Evolutionary conservation across 768 basidiomycete genomes (phyloP).

Genomic region (Kwoniella sp.): DNA sequence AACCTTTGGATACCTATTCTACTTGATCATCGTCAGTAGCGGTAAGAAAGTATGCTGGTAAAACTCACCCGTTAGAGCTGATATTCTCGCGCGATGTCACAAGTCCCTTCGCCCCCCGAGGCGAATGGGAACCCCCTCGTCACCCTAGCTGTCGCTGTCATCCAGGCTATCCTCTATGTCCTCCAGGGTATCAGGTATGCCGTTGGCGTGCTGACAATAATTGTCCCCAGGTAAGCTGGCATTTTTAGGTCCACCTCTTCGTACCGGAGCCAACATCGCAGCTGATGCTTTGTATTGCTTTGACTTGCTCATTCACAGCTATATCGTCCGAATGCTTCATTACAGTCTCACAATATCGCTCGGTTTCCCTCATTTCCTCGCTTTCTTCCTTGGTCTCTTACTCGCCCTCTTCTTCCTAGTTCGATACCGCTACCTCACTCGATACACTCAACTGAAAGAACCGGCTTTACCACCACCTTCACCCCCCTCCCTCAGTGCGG

Average conservation of each 20-base stretch:
- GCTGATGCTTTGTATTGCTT: no score
- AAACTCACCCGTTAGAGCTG: no score
- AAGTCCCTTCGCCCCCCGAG: conserved; percentile 20
- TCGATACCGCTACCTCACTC: conserved; percentile 60
- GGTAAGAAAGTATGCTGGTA: no score
- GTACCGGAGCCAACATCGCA: no score
- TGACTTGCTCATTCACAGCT: no score
- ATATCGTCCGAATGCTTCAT: conserved; percentile 51
- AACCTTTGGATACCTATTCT: no score
- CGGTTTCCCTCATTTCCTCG: conserved; percentile 86
- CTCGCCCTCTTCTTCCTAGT: conserved; percentile 80
- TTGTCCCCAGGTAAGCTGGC: conserved; percentile 67
- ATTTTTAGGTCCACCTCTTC: no score
- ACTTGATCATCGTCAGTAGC: no score
- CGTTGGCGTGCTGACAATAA: conserved; percentile 78
- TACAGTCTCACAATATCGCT: conserved; percentile 63
- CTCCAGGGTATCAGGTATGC: conserved; percentile 56
- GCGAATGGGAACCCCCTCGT: conserved; percentile 48
- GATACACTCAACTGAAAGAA: conserved; percentile 58
- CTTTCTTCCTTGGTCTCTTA: conserved; percentile 69
- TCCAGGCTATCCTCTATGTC: conserved; percentile 52
- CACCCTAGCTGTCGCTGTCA: conserved; percentile 47
- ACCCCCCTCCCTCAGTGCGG: conserved; percentile 31
- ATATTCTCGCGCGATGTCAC: conserved; percentile 11
- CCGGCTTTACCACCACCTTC: conserved; percentile 40